phyloP scores from a whole-genome alignment of 345 rosid genomes.

The Erucastrum elatum region DNA sequence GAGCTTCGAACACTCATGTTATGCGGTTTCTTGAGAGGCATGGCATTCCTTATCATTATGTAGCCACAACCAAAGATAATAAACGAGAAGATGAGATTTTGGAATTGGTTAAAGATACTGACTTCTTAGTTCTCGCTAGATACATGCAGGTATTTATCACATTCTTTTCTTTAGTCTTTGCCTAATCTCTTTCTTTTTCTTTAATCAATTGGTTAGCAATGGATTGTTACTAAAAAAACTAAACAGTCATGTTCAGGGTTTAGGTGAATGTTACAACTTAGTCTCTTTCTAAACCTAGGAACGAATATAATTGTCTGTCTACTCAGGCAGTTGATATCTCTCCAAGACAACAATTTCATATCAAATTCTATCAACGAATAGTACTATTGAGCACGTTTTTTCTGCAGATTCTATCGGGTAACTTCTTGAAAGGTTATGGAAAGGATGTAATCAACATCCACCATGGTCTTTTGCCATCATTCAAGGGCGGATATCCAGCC shows the following conservation, averaged over 20 bases:
- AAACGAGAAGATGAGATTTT: constrained; percentile 78
- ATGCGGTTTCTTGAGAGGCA: constrained; percentile 84
- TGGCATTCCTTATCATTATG: constrained; percentile 76
- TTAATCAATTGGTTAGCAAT: not conserved
- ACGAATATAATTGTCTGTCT: not conserved
- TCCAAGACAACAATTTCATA: not conserved
- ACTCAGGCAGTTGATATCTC: not conserved
- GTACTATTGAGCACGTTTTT: not conserved
- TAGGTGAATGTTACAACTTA: not conserved
- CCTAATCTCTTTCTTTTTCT: not conserved
- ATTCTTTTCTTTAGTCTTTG: not conserved
- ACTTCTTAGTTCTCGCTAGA: constrained; percentile 91
- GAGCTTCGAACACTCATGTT: constrained; percentile 85
- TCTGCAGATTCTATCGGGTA: constrained; percentile 67
- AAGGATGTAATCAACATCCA: constrained; percentile 94
- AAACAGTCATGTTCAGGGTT: not conserved
- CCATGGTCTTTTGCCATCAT: constrained; percentile 96
- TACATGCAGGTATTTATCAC: constrained; percentile 86
- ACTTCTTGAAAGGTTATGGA: constrained; percentile 65
- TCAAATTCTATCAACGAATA: no score
- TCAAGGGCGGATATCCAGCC: constrained; percentile 77
- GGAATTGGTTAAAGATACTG: constrained; percentile 78
- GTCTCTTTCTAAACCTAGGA: not conserved
- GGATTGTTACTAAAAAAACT: not conserved
- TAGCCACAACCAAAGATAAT: constrained; percentile 54